phyloP scores from a whole-genome alignment of 2,329 filamentous ascomycete genomes.

The Hirsutella thompsonii region DNA sequence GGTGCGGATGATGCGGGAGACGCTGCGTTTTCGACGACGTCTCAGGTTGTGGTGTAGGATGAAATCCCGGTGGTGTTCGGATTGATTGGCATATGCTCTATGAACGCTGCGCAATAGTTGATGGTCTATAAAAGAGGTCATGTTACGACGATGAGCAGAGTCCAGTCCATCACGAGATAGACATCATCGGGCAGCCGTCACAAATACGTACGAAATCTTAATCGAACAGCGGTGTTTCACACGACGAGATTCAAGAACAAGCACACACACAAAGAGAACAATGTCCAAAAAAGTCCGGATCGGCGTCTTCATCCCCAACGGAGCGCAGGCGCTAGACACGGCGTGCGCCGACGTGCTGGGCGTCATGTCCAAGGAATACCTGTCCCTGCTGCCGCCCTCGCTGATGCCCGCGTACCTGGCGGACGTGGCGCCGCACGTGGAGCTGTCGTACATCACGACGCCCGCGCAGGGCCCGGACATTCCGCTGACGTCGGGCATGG shows the following conservation, averaged over 20 bases:
- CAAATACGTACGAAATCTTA: too few species aligned
- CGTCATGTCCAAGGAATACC: constrained; percentile 31
- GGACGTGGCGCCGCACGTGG: constrained; percentile 27
- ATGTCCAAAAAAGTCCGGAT: constrained; percentile 22
- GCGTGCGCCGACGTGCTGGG: constrained; percentile 37
- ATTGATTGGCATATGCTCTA: too few species aligned
- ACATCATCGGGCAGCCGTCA: too few species aligned
- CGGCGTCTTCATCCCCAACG: constrained; percentile 36
- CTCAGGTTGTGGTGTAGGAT: not conserved
- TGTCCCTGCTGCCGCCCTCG: constrained; percentile 13
- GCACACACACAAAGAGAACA: too few species aligned
- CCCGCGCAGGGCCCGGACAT: constrained; percentile 22
- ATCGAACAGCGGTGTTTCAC: not conserved
- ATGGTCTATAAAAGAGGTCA: too few species aligned
- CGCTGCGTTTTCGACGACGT: not conserved
- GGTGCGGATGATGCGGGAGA: not conserved
- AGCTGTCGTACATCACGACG: constrained; percentile 33
- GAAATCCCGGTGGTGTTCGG: too few species aligned
- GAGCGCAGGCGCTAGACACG: constrained; percentile 34
- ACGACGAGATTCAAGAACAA: too few species aligned
- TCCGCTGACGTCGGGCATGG: constrained; percentile 25
- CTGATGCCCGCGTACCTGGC: constrained; percentile 22
- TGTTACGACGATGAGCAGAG: too few species aligned
- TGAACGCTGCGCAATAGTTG: too few species aligned
- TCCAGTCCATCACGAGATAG: too few species aligned